A percentile compares a stretch with the other conserved stretches of the same genome.
phyloP scores from a whole-genome alignment of 2,329 filamentous ascomycete genomes.

The Aureobasidium zeae region DNA sequence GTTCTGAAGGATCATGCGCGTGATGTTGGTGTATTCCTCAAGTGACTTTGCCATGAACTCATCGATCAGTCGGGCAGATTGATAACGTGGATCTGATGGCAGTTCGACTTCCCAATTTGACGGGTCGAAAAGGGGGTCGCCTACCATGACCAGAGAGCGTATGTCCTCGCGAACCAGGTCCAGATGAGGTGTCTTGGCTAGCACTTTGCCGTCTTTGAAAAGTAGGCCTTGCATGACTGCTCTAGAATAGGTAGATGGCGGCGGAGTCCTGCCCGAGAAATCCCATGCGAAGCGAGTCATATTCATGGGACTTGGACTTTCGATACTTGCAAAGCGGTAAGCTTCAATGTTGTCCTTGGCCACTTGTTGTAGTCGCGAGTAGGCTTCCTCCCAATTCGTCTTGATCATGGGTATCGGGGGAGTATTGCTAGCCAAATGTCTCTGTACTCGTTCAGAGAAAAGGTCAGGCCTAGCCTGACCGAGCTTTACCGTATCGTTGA shows the following conservation, averaged over 20 bases:
- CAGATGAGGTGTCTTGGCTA: conserved; percentile 61
- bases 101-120: conserved; percentile 68
- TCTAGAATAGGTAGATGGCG: conserved; percentile 75
- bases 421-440: conserved; percentile 86
- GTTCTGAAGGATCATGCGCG: conserved; percentile 81
- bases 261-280: conserved; percentile 70
- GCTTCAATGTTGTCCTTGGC: conserved; percentile 61
- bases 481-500: conserved; percentile 29
- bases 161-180: conserved; percentile 73
- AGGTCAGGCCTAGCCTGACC: conserved; percentile 62
- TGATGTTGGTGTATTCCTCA: conserved; percentile 68
- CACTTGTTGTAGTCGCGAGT: conserved; percentile 58
- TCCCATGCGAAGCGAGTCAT: conserved; percentile 55
- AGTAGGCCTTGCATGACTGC: conserved; percentile 44
- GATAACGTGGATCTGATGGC: conserved; percentile 62
- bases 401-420: conserved; percentile 84
- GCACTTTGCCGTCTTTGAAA: conserved; percentile 60
- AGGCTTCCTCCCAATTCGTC: conserved; percentile 62
- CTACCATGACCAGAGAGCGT: conserved; percentile 64
- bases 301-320: conserved; percentile 9
- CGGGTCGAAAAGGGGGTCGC: conserved; percentile 60
- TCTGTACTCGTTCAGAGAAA: conserved; percentile 83
- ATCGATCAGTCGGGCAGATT: conserved; percentile 67
- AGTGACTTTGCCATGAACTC: conserved; percentile 47
- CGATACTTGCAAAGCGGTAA: conserved; percentile 16